phyloP scores from a whole-genome alignment of 176 grass and related monocot genomes.

The Metroxylon sagu region DNA sequence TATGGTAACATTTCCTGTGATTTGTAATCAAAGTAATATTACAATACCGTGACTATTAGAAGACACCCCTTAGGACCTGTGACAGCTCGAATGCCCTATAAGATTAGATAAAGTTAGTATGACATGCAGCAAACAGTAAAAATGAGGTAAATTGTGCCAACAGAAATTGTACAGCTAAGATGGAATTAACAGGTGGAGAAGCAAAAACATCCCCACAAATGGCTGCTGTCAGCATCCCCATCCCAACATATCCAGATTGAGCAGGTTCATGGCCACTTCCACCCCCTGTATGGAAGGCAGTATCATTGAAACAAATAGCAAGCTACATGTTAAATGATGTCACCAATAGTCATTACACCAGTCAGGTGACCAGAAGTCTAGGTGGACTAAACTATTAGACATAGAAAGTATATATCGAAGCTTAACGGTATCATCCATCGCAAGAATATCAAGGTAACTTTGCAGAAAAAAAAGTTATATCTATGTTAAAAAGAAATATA shows the following conservation, averaged over 20 bases:
- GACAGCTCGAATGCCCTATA: constrained; percentile 97
- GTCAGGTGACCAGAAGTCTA: too few species aligned
- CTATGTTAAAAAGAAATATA: too few species aligned
- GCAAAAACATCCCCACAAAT: constrained; percentile 91
- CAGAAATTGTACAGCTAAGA: constrained; percentile 71
- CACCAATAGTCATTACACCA: too few species aligned
- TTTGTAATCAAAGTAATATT: too few species aligned
- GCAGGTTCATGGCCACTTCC: constrained; percentile 97
- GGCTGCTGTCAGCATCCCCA: constrained; percentile 95
- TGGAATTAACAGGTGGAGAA: constrained; percentile 88
- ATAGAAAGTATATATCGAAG: too few species aligned
- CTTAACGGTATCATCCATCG: too few species aligned
- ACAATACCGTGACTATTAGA: constrained; percentile 84
- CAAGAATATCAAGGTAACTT: too few species aligned
- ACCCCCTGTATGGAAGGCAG: constrained; percentile 50
- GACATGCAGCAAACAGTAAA: constrained; percentile 10
- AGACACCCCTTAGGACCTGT: constrained; percentile 94
- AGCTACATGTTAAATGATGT: too few species aligned
- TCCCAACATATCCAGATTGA: constrained; percentile 98
- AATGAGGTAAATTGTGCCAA: constrained; percentile 5
- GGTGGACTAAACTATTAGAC: too few species aligned
- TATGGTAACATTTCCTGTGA: too few species aligned
- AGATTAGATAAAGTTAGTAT: constrained; percentile 22
- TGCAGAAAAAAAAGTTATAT: too few species aligned
- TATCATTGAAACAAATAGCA: too few species aligned